Evolutionary conservation across 148 eudicot genomes (phyloP).

Genomic region (Dianthus caryophyllus): DNA sequence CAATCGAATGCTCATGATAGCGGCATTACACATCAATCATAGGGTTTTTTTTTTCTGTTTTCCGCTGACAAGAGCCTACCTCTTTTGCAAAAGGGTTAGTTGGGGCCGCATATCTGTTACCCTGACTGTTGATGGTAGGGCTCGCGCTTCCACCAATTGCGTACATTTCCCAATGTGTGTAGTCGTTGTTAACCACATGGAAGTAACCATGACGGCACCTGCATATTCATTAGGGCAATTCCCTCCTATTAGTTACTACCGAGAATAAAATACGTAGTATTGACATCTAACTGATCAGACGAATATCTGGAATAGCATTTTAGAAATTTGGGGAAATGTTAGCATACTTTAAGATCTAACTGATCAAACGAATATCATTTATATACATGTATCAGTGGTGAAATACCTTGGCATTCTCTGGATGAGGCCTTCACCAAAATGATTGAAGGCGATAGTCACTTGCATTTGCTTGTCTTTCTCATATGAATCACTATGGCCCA

Average conservation of each 20-base stretch:
- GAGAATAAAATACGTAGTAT: too few relatives aligned
- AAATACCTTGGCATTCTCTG: conserved; percentile 94
- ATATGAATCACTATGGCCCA: conserved; percentile 84
- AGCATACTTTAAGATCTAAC: too few relatives aligned
- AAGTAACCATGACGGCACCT: conserved; percentile 91
- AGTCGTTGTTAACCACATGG: conserved; percentile 95
- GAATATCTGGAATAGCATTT: too few relatives aligned
- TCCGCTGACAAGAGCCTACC: conserved; percentile 31
- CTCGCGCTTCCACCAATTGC: conserved; percentile 88
- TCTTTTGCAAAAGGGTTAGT: conserved; percentile 66
- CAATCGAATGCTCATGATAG: too few relatives aligned
- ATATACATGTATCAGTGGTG: too few relatives aligned
- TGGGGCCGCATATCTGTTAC: conserved; percentile 86
- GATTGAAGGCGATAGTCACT: conserved; percentile 89
- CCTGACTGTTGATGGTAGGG: conserved; percentile 94
- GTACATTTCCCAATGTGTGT: conserved; percentile 97
- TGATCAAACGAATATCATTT: too few relatives aligned
- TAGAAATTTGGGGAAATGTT: too few relatives aligned
- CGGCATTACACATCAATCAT: neutral
- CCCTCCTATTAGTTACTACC: too few relatives aligned
- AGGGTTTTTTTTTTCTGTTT: too few relatives aligned
- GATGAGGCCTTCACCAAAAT: conserved; percentile 77
- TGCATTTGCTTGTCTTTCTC: conserved; percentile 74
- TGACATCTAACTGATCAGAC: too few relatives aligned
- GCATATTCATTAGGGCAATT: conserved; percentile 11